Conservation (phyloP, 805 yeast genomes). For the Pichia rugopelliculosa region DNA sequence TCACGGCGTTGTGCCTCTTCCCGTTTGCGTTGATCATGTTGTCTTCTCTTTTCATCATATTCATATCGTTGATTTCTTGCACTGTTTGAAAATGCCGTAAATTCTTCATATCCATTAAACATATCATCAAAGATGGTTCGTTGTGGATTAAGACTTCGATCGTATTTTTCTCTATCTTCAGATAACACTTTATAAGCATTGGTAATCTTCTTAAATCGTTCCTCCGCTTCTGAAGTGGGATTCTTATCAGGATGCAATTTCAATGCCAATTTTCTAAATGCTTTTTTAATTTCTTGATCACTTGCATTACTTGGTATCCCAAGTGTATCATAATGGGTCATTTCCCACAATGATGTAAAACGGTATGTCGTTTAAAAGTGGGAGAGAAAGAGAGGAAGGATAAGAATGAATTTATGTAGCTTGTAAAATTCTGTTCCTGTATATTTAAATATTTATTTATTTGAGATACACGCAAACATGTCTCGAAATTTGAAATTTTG, state of each 20-base stretch:
- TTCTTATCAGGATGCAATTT: slow-evolving; percentile 79
- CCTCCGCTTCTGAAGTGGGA: slow-evolving; percentile 53
- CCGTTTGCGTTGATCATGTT: background rate
- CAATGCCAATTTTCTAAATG: slow-evolving; percentile 69
- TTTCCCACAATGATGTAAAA: background rate
- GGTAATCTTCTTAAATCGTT: slow-evolving; percentile 80
- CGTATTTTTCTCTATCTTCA: slow-evolving; percentile 47
- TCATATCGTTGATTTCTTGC: background rate
- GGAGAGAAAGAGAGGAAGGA: background rate
- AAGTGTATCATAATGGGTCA: slow-evolving; percentile 53
- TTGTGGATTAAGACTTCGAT: slow-evolving; percentile 18
- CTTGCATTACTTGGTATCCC: slow-evolving; percentile 48
- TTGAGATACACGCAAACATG: too few species aligned
- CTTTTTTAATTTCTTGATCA: slow-evolving; percentile 60
- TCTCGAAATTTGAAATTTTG: too few species aligned
- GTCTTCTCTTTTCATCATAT: background rate
- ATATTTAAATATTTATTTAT: too few species aligned
- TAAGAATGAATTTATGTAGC: too few species aligned
- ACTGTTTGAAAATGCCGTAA: background rate
- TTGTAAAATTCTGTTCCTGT: too few species aligned
- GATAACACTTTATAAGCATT: slow-evolving; percentile 83
- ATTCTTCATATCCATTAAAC: background rate
- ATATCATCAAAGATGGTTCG: background rate
- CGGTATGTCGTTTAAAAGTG: too few species aligned
- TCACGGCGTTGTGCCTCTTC: background rate